Base-by-base conservation (phyloP, 768 basidiomycete genomes). In the Mycena amicta region DNA sequence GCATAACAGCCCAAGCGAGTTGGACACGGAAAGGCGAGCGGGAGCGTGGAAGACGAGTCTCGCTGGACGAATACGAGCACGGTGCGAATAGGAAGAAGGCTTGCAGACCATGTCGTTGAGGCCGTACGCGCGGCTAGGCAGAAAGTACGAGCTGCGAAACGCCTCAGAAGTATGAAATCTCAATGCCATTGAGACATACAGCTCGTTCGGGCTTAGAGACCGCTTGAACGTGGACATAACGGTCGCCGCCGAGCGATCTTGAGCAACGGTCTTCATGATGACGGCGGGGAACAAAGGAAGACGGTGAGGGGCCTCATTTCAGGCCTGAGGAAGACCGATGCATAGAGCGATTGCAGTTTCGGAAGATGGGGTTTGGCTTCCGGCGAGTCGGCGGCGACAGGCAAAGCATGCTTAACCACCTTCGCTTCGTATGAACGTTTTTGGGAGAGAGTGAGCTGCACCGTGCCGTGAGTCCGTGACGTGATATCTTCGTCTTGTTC, bases 1-100 rank as follows among this genome's bases (percentile, higher is more conserved):
- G 74, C 26, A 84, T 66, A 29, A 82, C 77, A 2, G 83, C 79
- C 84, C 84, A 86, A 2, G 75, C 75, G 13, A 72, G 56, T 18
- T 66, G 69, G 18, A 85, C 71, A 12, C 84, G 75, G 1, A 66
- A 62, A 6, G 72, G 71, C 1, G 59, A 64, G 69, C 56, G 0
- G 76, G 73, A 1, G 81, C 77, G 15, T 57, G 60, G 66, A 86
- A 77, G 2, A 75, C 77, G 54, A 85, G 73, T 67, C 66, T 8
- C 3, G 11, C 26, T 29, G 15, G n/a, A n/a, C n/a, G n/a, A n/a
- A n/a, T n/a, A n/a, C n/a, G n/a, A n/a, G n/a, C n/a, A n/a, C n/a
- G n/a, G n/a, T n/a, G n/a, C n/a, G n/a, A n/a, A n/a, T n/a, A n/a
- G n/a, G n/a, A n/a, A n/a, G n/a, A n/a, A n/a, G n/a, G n/a, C n/a